phyloP scores from a whole-genome alignment of 441 rosid species.

The Rhodomyrtus psidioides region DNA sequence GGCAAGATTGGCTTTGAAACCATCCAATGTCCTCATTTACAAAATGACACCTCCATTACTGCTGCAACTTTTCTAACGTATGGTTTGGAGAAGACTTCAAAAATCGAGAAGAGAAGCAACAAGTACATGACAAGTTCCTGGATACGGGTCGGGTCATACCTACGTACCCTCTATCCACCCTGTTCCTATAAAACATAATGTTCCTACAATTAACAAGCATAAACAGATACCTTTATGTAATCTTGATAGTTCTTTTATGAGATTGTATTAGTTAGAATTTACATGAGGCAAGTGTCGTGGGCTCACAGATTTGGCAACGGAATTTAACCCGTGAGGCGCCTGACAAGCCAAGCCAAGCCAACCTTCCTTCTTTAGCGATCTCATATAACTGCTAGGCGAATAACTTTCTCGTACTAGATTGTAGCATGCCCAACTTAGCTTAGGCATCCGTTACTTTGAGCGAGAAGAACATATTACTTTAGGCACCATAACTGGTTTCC shows the following conservation, averaged over 20 bases:
- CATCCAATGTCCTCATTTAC: background rate
- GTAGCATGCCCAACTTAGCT: too few species aligned
- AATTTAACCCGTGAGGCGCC: too few species aligned
- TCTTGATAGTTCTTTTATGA: background rate
- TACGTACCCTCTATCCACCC: background rate
- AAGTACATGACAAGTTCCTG: background rate
- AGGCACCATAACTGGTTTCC: too few species aligned
- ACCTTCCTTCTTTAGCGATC: too few species aligned
- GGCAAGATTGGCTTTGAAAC: background rate
- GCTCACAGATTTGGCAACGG: too few species aligned
- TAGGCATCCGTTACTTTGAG: too few species aligned
- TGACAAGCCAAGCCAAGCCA: too few species aligned
- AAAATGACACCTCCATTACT: background rate
- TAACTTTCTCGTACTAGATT: too few species aligned
- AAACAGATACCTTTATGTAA: background rate
- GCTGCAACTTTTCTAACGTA: background rate
- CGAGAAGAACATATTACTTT: too few species aligned
- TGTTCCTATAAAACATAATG: background rate
- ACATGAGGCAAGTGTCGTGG: background rate
- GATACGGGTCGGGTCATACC: background rate
- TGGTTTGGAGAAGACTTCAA: background rate
- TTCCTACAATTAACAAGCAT: background rate
- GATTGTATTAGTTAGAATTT: background rate
- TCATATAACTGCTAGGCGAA: too few species aligned
- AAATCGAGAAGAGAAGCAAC: background rate